Percentiles rank a stretch among this genome's conserved stretches.
These are phyloP conservation scores for Exserohilum turcica DNA, from an alignment of 2,329 filamentous ascomycete genomes.

Conservation along the genomic window DNA sequence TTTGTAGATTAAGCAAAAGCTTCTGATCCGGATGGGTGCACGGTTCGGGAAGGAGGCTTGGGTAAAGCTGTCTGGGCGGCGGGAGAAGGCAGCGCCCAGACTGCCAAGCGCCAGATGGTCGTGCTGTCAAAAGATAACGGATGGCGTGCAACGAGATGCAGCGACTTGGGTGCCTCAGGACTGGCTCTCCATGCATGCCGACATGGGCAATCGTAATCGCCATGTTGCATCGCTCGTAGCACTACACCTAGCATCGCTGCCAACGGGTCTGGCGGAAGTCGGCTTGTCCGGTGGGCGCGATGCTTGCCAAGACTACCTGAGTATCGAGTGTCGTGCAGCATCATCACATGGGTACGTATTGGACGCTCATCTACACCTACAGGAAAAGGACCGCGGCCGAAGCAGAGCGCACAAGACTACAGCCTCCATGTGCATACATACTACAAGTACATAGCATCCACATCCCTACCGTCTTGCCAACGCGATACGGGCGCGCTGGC, in stretches of 20 bases:
- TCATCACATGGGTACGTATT: too few relatives aligned
- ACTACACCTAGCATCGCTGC: too few relatives aligned
- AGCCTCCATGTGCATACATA: not conserved
- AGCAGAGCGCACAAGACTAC: not conserved
- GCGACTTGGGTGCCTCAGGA: too few relatives aligned
- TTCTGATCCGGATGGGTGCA: slow-evolving; percentile 26
- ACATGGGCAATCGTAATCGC: not conserved
- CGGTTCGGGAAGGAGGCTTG: slow-evolving; percentile 43
- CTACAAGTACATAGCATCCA: too few relatives aligned
- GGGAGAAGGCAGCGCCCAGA: slow-evolving; percentile 16
- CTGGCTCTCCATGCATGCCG: not conserved
- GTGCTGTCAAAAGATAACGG: slow-evolving; percentile 18
- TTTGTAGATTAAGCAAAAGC: slow-evolving; percentile 40
- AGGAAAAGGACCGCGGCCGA: not conserved
- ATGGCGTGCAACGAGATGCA: not conserved
- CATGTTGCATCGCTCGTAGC: not conserved
- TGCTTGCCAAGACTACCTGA: not conserved
- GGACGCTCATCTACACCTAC: too few relatives aligned
- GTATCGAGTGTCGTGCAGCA: too few relatives aligned
- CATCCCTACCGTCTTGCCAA: too few relatives aligned
- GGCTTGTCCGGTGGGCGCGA: not conserved
- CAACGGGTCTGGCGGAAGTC: not conserved
- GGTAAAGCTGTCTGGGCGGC: slow-evolving; percentile 37
- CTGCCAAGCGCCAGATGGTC: slow-evolving; percentile 26
- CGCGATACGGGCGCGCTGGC: not conserved